Conservation (phyloP, 257 asterid genomes). For the Hygrophila difformis region DNA sequence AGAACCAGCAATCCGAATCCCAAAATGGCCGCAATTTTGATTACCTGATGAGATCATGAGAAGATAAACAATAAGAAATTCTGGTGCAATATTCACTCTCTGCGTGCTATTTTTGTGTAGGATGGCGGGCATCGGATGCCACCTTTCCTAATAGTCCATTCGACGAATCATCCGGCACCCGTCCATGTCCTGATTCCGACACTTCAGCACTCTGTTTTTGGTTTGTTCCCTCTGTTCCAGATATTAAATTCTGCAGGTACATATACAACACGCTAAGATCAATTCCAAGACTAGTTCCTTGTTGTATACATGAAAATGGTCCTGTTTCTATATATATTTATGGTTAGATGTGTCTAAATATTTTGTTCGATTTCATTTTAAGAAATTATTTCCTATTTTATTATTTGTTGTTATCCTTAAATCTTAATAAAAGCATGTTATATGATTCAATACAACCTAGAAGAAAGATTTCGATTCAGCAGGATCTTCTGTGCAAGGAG, state of each 20-base stretch:
- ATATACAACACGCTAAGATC: slow-evolving; percentile 4
- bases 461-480: too few relatives aligned
- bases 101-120: neutral
- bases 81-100: neutral
- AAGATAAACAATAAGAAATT: neutral
- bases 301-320: too few relatives aligned
- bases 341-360: too few relatives aligned
- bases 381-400: too few relatives aligned
- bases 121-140: neutral
- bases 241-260: slow-evolving; percentile 20
- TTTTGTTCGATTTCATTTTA: too few relatives aligned
- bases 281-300: neutral
- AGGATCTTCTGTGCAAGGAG: too few relatives aligned
- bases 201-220: slow-evolving; percentile 11
- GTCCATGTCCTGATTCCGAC: slow-evolving; percentile 28
- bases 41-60: slow-evolving; percentile 48
- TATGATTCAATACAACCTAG: too few relatives aligned
- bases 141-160: slow-evolving; percentile 66
- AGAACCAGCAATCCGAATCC: slow-evolving; percentile 80
- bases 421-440: too few relatives aligned
- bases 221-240: slow-evolving; percentile 29
- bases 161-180: slow-evolving; percentile 42
- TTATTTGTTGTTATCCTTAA: too few relatives aligned
- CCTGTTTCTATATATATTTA: too few relatives aligned
- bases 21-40: slow-evolving; percentile 52